Evolutionary conservation across 495 filamentous ascomycete genomes (phyloP), one percentile per base, ranked within the genome.

Genomic region (Rusavskia elegans): DNA sequence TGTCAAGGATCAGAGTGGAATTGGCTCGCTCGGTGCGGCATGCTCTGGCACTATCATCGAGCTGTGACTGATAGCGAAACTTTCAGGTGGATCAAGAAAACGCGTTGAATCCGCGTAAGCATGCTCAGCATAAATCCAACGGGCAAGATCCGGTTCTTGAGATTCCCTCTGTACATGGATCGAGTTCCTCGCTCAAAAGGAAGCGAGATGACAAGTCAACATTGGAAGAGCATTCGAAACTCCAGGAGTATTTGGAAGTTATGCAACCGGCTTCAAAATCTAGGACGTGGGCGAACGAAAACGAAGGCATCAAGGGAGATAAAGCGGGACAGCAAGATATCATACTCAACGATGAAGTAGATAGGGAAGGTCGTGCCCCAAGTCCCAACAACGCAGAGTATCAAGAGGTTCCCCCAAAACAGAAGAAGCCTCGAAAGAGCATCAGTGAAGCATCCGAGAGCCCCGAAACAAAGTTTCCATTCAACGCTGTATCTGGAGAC

Each of bases 1-100:
- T 94, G 89, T 93, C 89, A n/a, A 92, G 80, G 77, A 86, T 99
- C 57, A 70, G 66, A 25, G 92, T 96, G 58, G 93, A 97, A 71
- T 71, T 95, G 63, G 93, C 92, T 57, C 81, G 80, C 58, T 82
- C 92, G 56, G 52, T 56, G 37, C 32, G 35, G 50, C 44, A 23
- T 30, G 30, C 29, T 29, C n/a, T 37, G n/a, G 6, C n/a, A 37
- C 16, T 11, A 50, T 37, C n/a, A 38, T 25, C 30, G 11, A 17
- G 3, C 3, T 50, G 59, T 53, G 50, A 62, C 55, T 60, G 66
- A 64, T 54, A 56, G 54, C 38, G 53, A n/a, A 55, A 58, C 48
- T 58, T 60, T 6, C 55, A 63, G 10, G 44, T 48, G 3, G 30
- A 49, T 5, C 16, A 48, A 48, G 21, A 46, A 42, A 50, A 5